Evolutionary conservation across 257 asterid genomes (phyloP).

Genomic region (Solanum chiquidenum): DNA sequence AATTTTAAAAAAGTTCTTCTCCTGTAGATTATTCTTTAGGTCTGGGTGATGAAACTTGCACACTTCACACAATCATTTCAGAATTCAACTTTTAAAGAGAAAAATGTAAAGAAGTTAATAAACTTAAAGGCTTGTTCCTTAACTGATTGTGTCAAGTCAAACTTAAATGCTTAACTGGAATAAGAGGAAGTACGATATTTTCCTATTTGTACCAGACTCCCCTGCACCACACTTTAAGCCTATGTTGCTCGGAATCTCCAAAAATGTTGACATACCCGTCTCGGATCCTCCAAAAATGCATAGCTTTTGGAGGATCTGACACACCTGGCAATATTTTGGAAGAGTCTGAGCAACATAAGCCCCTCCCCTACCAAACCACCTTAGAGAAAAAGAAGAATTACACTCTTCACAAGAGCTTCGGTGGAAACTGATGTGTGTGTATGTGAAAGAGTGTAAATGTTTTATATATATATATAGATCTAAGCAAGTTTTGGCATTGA

Average conservation of each 20-base stretch:
- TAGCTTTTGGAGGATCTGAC: neutral
- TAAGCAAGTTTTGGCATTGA: neutral
- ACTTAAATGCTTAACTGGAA: neutral
- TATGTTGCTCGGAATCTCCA: neutral
- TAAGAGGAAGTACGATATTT: neutral
- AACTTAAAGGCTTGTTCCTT: neutral
- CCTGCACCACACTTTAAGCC: neutral
- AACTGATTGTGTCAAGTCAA: neutral
- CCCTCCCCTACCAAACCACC: neutral
- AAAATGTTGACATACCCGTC: neutral
- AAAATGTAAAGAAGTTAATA: neutral
- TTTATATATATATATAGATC: neutral
- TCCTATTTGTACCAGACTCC: neutral
- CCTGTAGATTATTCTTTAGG: neutral
- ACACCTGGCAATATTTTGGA: neutral
- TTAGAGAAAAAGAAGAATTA: neutral
- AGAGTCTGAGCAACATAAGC: neutral
- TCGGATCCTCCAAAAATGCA: neutral
- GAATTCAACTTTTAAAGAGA: neutral
- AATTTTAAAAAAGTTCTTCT: neutral
- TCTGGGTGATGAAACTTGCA: neutral
- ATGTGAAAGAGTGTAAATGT: neutral
- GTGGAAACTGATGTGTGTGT: neutral
- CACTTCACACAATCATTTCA: neutral
- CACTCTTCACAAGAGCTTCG: neutral